These are phyloP conservation scores for Vitis labrusca DNA, from an alignment of 164 flowering plant species.

Conservation along the genomic window DNA sequence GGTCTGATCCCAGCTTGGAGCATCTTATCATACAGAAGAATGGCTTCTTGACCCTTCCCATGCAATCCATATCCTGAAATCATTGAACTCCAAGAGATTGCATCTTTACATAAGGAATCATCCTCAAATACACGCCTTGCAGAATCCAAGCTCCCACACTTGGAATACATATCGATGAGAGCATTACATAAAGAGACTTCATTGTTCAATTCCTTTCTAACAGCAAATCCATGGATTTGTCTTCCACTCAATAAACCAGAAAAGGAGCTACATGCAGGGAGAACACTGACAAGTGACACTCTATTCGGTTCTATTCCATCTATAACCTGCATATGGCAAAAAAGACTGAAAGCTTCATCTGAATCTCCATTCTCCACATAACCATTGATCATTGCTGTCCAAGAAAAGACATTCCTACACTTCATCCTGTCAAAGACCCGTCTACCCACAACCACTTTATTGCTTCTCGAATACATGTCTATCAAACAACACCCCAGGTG, in stretches of 20 bases:
- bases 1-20: conserved; percentile 44
- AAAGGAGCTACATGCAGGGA: conserved; percentile 53
- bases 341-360: conserved; percentile 51
- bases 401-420: conserved; percentile 49
- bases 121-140: conserved; percentile 53
- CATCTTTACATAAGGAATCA: conserved; percentile 40
- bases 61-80: conserved; percentile 64
- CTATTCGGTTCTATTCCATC: conserved; percentile 49
- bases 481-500: conserved; percentile 65
- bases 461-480: conserved; percentile 57
- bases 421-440: conserved; percentile 52
- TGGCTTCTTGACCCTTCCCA: conserved; percentile 61
- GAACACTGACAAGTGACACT: conserved; percentile 52
- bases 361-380: conserved; percentile 44
- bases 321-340: conserved; percentile 48
- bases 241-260: conserved; percentile 47
- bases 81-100: conserved; percentile 72
- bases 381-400: conserved; percentile 74
- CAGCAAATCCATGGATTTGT: conserved; percentile 65
- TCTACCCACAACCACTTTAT: conserved; percentile 30
- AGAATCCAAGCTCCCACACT: conserved; percentile 56
- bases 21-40: conserved; percentile 51
- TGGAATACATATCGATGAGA: conserved; percentile 63
- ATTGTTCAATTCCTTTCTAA: conserved; percentile 35
- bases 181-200: conserved; percentile 56